Conservation (phyloP, 2,329 filamentous ascomycete species). For the Monilinia laxa region DNA sequence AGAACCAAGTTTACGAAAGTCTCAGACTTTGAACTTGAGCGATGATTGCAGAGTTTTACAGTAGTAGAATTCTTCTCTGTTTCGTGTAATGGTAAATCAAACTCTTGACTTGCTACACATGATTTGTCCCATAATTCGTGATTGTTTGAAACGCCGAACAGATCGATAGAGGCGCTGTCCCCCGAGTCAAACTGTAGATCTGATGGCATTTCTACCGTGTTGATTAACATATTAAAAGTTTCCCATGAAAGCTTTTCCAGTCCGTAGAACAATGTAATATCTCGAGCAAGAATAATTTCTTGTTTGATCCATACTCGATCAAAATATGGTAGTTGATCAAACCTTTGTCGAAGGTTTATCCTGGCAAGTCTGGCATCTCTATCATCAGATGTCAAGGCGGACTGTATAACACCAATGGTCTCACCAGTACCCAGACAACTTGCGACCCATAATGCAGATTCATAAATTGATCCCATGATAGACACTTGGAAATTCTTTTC, state of each 20-base stretch:
- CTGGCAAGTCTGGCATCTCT: not conserved
- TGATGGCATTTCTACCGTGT: not conserved
- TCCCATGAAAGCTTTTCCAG: conserved; percentile 6
- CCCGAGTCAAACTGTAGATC: not conserved
- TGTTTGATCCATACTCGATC: conserved; percentile 19
- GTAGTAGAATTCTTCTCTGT: not conserved
- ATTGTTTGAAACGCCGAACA: not conserved
- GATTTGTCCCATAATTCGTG: not conserved
- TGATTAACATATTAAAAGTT: not conserved
- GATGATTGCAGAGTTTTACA: conserved; percentile 10
- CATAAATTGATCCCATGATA: conserved; percentile 28
- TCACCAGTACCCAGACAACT: conserved; percentile 27
- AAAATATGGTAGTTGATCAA: conserved; percentile 18
- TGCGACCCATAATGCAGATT: conserved; percentile 24
- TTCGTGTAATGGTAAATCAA: not conserved
- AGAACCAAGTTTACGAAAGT: conserved; percentile 4
- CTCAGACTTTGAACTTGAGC: not conserved
- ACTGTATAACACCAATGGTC: not conserved
- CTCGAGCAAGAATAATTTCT: conserved; percentile 11
- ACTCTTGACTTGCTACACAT: not conserved
- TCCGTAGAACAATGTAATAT: conserved; percentile 10
- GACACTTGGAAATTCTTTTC: conserved; percentile 27
- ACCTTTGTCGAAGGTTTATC: conserved; percentile 5
- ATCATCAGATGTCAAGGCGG: not conserved
- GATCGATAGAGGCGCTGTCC: not conserved